These are phyloP conservation scores for Mycogone perniciosa DNA, from an alignment of 2,329 filamentous ascomycete species.

Conservation along the genomic window DNA sequence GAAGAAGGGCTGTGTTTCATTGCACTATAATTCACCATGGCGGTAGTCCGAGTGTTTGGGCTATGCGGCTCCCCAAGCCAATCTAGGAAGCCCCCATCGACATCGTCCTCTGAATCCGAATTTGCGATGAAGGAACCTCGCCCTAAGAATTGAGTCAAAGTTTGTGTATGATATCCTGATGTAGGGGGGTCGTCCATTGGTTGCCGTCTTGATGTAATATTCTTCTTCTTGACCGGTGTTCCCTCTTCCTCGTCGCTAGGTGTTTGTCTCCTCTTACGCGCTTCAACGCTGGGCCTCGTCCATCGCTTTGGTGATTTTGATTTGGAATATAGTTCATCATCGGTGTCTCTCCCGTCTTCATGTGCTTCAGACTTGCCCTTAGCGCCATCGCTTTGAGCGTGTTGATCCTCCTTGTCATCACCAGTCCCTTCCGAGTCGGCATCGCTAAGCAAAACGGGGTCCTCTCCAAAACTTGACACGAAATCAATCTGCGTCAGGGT, in stretches of 20 bases:
- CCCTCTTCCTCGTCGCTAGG: slow-evolving; percentile 19
- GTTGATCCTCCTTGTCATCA: slow-evolving; percentile 17
- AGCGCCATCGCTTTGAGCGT: not conserved
- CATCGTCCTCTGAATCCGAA: slow-evolving; percentile 34
- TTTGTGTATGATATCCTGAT: slow-evolving; percentile 35
- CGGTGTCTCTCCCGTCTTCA: slow-evolving; percentile 5
- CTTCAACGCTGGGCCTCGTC: slow-evolving; percentile 16
- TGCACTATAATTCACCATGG: too few relatives aligned
- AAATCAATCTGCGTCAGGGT: slow-evolving; percentile 39
- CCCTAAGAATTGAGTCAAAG: slow-evolving; percentile 34
- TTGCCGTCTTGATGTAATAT: slow-evolving; percentile 15
- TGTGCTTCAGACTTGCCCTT: not conserved
- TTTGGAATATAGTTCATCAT: slow-evolving; percentile 1
- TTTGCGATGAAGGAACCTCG: slow-evolving; percentile 24
- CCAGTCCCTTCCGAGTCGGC: slow-evolving; percentile 20
- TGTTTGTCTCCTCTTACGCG: slow-evolving; percentile 24
- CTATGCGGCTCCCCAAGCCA: slow-evolving; percentile 27
- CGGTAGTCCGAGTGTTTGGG: slow-evolving; percentile 18
- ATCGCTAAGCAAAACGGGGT: slow-evolving; percentile 22
- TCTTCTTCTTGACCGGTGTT: slow-evolving; percentile 7
- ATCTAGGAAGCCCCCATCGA: slow-evolving; percentile 27
- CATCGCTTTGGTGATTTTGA: slow-evolving; percentile 11
- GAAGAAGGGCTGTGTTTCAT: too few relatives aligned
- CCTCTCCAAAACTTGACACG: slow-evolving; percentile 30
- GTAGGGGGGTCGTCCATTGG: slow-evolving; percentile 27